A percentile compares a stretch with the other conserved stretches of the same genome.
Conservation (phyloP, 225 moss, liverwort and hornwort genomes). For the Polytrichum commune region DNA sequence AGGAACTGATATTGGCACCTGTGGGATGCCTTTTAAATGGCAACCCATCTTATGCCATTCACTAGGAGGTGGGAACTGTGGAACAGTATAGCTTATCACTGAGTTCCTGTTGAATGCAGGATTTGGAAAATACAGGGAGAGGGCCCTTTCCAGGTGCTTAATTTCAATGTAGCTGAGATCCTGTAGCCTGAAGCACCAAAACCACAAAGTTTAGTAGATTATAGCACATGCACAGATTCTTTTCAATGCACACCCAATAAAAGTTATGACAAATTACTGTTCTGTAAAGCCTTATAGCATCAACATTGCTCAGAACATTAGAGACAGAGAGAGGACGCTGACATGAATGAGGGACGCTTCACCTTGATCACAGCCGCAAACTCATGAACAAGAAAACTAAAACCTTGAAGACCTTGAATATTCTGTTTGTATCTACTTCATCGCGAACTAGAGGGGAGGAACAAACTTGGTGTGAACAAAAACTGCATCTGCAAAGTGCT, state of each 20-base stretch:
- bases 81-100: conserved; percentile 57
- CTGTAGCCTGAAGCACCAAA: conserved; percentile 31
- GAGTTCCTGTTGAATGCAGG: conserved; percentile 61
- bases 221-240: no score
- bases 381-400: no score
- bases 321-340: no score
- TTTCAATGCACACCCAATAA: no score
- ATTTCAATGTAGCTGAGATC: conserved; percentile 64
- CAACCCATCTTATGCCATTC: conserved; percentile 49
- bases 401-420: neutral
- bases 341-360: no score
- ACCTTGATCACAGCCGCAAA: no score
- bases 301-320: no score
- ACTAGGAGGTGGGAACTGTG: conserved; percentile 60
- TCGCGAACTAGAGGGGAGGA: neutral
- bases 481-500: conserved; percentile 79
- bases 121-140: conserved; percentile 60
- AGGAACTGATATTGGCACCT: conserved; percentile 30
- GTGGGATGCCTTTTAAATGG: conserved; percentile 40
- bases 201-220: neutral
- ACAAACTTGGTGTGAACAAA: conserved; percentile 91
- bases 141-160: conserved; percentile 59
- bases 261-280: no score
- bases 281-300: no score
- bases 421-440: neutral